Evolutionary conservation across 805 yeast genomes (phyloP), one percentile per base, ranked within the genome.

Genomic region (Lipomyces sp.): DNA sequence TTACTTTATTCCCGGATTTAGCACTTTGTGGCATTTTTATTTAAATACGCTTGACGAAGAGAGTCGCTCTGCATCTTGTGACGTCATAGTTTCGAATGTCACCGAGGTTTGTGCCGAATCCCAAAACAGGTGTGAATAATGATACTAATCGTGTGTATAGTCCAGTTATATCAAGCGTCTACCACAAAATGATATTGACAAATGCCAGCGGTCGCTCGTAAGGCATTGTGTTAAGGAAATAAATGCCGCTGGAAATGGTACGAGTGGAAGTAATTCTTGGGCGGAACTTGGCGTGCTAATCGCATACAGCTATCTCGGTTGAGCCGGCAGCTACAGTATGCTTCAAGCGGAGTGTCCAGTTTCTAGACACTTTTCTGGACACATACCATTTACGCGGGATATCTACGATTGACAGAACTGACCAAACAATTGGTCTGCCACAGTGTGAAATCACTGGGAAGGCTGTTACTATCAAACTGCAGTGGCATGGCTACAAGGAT

Each of bases 11-110:
- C 63, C 63, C 7, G 66, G 64, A 13, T 61, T 66, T n/a, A 57
- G 57, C 35, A 64, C 63, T 10, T 51, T 66, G 7, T 64, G 68
- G 70, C 13, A 58, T 51, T 50, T 66, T 34, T 64, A 57, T 51
- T 45, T 60, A 13, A 57, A 57, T 8, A 58, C 67, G 4, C 50
- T 55, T 2, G 53, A 53, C 13, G 64, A 64, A 24, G 4, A 18
- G 18, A 37, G 62, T 18, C 35, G 39, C 18, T 18, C 60, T 10
- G 34, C 57, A 34, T 54, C 30, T 3, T 45, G 48, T 10, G 58
- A 59, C 3, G 30, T 62, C 3, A 18, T 62, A 4, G 59, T 59
- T 48, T 59, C 60, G 53, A 29, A 50, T 3, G 37, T 54, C 34
- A 56, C 55, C 24, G 62, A 60, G 56, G 65, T 63, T 18, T 34